A percentile compares a stretch with the other conserved stretches of the same genome.
Conservation (phyloP, 331 rosid species). For the Pyrus hybrid region DNA sequence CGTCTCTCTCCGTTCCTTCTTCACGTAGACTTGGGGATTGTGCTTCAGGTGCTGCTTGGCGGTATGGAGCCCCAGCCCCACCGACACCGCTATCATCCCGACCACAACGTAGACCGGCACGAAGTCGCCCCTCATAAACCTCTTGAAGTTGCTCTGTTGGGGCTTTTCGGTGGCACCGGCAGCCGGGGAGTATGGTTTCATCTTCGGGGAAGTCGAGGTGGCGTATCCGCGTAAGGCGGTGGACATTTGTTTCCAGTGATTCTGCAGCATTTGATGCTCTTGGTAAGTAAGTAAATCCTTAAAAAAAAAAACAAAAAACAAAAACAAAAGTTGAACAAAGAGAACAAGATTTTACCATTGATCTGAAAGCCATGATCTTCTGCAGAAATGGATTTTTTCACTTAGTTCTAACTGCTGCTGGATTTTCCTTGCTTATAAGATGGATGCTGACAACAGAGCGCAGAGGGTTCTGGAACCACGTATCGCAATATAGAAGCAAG, state of each 20-base stretch:
- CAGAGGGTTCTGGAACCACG: constrained; percentile 54
- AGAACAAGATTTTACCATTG: constrained; percentile 19
- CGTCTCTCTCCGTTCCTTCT: constrained; percentile 63
- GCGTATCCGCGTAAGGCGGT: constrained; percentile 28
- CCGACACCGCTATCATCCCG: constrained; percentile 50
- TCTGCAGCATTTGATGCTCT: constrained; percentile 17
- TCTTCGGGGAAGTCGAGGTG: constrained; percentile 39
- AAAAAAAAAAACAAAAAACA: neutral
- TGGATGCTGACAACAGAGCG: neutral
- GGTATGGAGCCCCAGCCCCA: constrained; percentile 52
- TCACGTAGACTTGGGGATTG: constrained; percentile 54
- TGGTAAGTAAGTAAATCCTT: neutral
- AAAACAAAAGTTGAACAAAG: neutral
- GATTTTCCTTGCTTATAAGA: neutral
- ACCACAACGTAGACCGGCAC: constrained; percentile 59
- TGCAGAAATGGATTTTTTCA: neutral
- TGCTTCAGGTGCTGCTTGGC: constrained; percentile 62
- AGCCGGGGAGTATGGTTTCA: constrained; percentile 37
- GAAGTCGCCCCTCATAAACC: constrained; percentile 26
- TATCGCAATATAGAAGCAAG: constrained; percentile 14
- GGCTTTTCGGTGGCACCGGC: constrained; percentile 16
- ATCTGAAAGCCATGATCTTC: constrained; percentile 39
- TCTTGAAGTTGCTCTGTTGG: constrained; percentile 1
- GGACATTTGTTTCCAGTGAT: constrained; percentile 26
- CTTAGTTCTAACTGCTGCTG: neutral